Percentiles rank a stretch among this genome's conserved stretches.
Evolutionary conservation across 176 grass and related monocot species (phyloP).

Genomic region (Triticum dicoccoides): DNA sequence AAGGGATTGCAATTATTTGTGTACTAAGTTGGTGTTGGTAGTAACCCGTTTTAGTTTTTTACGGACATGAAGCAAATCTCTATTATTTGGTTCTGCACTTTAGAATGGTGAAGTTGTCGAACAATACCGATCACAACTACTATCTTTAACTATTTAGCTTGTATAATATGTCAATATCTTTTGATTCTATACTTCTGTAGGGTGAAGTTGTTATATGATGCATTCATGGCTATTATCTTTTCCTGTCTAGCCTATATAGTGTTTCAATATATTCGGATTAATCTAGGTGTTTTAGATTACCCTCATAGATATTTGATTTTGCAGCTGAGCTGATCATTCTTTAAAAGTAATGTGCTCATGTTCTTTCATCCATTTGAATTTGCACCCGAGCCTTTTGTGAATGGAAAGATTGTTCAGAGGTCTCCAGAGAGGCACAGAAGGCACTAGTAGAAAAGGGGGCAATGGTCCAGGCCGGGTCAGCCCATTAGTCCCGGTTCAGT

Average conservation of each 20-base stretch:
- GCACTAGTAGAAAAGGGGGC: no score
- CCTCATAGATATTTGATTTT: conserved; percentile 2
- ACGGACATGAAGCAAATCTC: conserved; percentile 18
- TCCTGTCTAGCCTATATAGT: neutral
- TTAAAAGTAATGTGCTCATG: neutral
- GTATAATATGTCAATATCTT: neutral
- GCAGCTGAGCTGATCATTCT: conserved; percentile 56
- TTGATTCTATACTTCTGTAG: neutral
- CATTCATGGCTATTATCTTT: neutral
- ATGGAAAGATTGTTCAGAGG: conserved; percentile 85
- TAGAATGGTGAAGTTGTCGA: neutral
- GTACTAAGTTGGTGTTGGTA: neutral
- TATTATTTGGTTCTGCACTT: conserved; percentile 10
- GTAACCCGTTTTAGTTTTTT: conserved; percentile 44
- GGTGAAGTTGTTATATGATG: neutral
- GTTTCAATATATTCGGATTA: neutral
- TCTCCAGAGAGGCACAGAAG: conserved; percentile 80
- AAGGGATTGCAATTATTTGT: neutral
- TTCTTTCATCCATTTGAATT: neutral
- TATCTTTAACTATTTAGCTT: neutral
- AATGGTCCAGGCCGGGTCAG: no score
- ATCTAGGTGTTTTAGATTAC: neutral
- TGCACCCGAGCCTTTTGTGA: conserved; percentile 82
- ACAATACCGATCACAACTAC: neutral
- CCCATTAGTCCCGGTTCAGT: no score